These are phyloP conservation scores for Termitomyces sp. DNA, from an alignment of 768 basidiomycete genomes.

Conservation along the genomic window DNA sequence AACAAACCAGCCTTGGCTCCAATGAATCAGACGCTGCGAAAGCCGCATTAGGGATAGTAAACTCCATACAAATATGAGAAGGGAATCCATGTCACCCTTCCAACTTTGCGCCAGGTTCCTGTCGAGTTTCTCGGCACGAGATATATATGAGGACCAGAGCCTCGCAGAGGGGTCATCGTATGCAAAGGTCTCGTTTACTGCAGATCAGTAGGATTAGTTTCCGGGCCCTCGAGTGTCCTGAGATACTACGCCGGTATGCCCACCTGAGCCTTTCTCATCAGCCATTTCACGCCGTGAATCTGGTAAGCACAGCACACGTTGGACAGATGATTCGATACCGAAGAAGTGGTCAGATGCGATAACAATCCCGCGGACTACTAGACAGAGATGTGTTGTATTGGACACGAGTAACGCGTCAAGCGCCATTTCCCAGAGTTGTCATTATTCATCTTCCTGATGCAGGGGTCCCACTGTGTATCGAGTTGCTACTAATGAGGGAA, in stretches of 20 bases:
- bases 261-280: not conserved
- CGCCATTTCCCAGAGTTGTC: not conserved
- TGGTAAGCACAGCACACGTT: too few relatives aligned
- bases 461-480: not conserved
- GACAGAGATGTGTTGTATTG: not conserved
- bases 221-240: not conserved
- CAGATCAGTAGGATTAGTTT: not conserved
- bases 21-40: not conserved
- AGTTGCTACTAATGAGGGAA: not conserved
- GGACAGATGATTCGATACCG: not conserved
- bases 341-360: not conserved
- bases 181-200: not conserved
- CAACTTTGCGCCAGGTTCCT: not conserved
- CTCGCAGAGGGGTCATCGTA: not conserved
- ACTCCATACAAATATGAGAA: too few relatives aligned
- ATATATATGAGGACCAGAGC: not conserved
- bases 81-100: not conserved
- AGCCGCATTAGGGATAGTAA: not conserved
- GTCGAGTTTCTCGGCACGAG: not conserved
- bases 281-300: not conserved
- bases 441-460: not conserved
- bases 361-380: not conserved
- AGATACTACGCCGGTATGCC: too few relatives aligned
- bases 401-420: not conserved
- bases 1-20: not conserved